Evolutionary conservation across 106 monocot species (phyloP).

Genomic region (Triglochin maritima): DNA sequence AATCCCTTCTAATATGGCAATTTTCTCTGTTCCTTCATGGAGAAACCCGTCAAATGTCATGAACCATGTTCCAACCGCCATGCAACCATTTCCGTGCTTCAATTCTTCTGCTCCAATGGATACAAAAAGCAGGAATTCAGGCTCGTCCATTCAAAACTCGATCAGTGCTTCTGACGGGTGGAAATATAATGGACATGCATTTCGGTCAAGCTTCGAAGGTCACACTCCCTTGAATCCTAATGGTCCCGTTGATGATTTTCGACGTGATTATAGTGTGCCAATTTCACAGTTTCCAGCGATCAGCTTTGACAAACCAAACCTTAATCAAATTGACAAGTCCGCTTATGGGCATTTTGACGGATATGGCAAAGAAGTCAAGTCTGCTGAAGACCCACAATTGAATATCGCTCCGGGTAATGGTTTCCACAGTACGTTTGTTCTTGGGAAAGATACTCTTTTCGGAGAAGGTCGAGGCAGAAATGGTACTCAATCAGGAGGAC

Average conservation of each 20-base stretch:
- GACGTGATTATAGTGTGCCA: neutral
- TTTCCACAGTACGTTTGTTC: conserved; percentile 4
- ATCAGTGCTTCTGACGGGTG: neutral
- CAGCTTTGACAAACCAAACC: neutral
- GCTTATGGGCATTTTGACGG: neutral
- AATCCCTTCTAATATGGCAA: too few relatives aligned
- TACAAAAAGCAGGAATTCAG: neutral
- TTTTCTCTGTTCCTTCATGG: neutral
- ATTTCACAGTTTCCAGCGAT: neutral
- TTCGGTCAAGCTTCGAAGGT: neutral
- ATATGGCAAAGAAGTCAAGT: conserved; percentile 7
- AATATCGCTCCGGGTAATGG: conserved; percentile 11
- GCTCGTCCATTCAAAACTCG: conserved; percentile 4
- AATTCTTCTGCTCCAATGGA: conserved; percentile 1
- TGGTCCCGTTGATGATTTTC: conserved; percentile 1
- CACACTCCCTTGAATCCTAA: neutral
- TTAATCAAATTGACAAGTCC: neutral
- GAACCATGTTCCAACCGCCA: neutral
- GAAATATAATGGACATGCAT: neutral
- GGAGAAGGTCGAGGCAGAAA: neutral
- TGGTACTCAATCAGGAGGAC: conserved; percentile 2
- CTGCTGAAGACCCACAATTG: conserved; percentile 17
- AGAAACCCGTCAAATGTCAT: conserved; percentile 8
- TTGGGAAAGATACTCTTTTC: neutral
- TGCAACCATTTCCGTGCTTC: conserved; percentile 18